A percentile compares a stretch with the other conserved stretches of the same genome.
Conservation (phyloP, 2,329 filamentous ascomycete species). For the Truncatella angustata region DNA sequence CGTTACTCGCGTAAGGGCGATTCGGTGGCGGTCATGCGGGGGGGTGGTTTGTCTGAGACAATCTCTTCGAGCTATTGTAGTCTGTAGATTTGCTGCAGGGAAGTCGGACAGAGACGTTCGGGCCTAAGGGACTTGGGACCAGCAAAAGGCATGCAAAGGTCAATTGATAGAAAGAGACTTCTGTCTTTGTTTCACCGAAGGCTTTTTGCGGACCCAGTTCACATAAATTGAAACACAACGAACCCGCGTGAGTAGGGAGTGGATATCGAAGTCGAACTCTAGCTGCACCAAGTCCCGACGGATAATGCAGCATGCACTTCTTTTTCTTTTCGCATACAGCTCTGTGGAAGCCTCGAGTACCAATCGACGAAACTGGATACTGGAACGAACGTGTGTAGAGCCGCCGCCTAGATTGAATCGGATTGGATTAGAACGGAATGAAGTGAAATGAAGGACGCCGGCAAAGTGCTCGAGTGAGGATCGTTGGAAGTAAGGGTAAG, state of each 20-base stretch:
- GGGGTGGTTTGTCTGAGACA: conserved; percentile 1
- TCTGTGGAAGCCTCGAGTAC: too few species aligned
- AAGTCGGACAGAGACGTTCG: conserved; percentile 19
- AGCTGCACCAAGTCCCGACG: background rate
- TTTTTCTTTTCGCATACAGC: background rate
- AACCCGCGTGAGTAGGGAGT: background rate
- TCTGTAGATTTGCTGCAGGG: conserved; percentile 13
- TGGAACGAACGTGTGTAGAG: background rate
- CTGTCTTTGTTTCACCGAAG: conserved; percentile 11
- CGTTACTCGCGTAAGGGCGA: background rate
- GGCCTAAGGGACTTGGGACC: conserved; percentile 23
- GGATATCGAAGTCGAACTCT: background rate
- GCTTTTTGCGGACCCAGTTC: background rate
- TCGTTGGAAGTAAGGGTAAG: background rate
- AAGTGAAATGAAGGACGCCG: background rate
- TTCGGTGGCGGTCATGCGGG: background rate
- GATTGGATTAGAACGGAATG: too few species aligned
- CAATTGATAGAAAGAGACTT: background rate
- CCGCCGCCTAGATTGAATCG: too few species aligned
- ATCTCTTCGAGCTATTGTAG: background rate
- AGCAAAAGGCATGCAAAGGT: background rate
- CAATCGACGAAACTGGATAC: too few species aligned
- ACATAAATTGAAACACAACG: conserved; percentile 2
- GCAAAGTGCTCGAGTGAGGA: background rate
- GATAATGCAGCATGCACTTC: background rate